phyloP scores from a whole-genome alignment of 768 basidiomycete species.

The Suillus weaverae region DNA sequence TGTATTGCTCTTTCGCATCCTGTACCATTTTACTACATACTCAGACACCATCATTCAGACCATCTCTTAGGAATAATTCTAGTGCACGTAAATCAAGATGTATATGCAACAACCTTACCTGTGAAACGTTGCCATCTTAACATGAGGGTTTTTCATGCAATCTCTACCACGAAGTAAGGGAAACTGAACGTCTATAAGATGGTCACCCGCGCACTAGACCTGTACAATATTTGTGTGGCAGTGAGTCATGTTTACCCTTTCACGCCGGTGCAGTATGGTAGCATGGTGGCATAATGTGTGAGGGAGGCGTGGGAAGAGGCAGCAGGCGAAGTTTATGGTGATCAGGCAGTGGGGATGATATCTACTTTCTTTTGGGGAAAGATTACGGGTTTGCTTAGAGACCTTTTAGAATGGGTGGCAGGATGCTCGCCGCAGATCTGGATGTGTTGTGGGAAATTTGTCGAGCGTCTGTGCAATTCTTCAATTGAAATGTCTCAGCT shows the following conservation, averaged over 20 bases:
- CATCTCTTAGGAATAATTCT: background rate
- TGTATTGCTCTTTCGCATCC: background rate
- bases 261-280: background rate
- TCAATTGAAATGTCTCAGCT: no score
- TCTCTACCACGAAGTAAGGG: background rate
- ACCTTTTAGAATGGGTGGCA: background rate
- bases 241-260: background rate
- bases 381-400: background rate
- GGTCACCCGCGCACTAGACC: no score
- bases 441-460: no score
- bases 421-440: no score
- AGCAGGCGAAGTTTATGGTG: background rate
- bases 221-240: background rate
- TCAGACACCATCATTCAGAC: no score
- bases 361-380: background rate
- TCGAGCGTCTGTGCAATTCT: no score
- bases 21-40: background rate
- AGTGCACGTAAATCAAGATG: background rate
- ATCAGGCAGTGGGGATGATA: background rate
- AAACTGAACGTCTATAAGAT: background rate
- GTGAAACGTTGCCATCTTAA: background rate
- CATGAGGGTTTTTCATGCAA: no score
- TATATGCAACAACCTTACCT: background rate
- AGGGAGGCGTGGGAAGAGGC: background rate
- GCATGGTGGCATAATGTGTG: no score